A percentile compares a stretch with the other conserved stretches of the same genome.
Evolutionary conservation across 768 basidiomycete genomes (phyloP).

Genomic region (Tricholoma hemisulphureum): DNA sequence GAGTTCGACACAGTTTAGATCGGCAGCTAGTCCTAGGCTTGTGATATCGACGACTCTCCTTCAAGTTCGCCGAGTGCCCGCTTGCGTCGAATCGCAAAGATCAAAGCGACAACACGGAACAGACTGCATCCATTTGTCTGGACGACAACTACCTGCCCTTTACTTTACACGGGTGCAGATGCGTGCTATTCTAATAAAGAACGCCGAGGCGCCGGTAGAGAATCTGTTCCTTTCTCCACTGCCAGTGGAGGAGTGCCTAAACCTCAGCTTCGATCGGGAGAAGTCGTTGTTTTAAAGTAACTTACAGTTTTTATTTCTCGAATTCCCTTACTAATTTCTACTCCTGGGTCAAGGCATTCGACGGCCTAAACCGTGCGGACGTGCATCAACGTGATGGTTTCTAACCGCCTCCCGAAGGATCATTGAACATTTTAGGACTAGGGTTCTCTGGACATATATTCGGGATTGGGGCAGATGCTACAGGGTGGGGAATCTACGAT

Average conservation of each 20-base stretch:
- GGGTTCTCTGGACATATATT: constrained; percentile 77
- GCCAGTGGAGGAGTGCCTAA: constrained; percentile 67
- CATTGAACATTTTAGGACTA: constrained; percentile 75
- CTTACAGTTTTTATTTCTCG: constrained; percentile 15
- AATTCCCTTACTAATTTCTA: background rate
- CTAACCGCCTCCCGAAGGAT: constrained; percentile 75
- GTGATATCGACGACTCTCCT: too few relatives aligned
- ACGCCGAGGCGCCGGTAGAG: constrained; percentile 70
- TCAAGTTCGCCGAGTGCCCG: too few relatives aligned
- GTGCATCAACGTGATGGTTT: constrained; percentile 64
- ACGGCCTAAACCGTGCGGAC: constrained; percentile 91
- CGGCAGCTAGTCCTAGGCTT: too few relatives aligned
- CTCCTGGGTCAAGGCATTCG: constrained; percentile 71
- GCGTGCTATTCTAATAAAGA: constrained; percentile 79
- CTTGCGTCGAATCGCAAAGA: too few relatives aligned
- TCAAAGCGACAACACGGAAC: too few relatives aligned
- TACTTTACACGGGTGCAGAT: too few relatives aligned
- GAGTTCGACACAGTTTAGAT: too few relatives aligned
- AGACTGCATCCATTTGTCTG: too few relatives aligned
- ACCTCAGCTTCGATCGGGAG: constrained; percentile 52
- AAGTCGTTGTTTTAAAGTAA: constrained; percentile 84
- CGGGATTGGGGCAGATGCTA: constrained; percentile 49
- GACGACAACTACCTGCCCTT: too few relatives aligned
- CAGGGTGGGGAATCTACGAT: constrained; percentile 59
- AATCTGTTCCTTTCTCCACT: constrained; percentile 76